Percentiles rank a stretch among this genome's conserved stretches.
Conservation (phyloP, 345 rosid species). For the Corchorus capsularis region DNA sequence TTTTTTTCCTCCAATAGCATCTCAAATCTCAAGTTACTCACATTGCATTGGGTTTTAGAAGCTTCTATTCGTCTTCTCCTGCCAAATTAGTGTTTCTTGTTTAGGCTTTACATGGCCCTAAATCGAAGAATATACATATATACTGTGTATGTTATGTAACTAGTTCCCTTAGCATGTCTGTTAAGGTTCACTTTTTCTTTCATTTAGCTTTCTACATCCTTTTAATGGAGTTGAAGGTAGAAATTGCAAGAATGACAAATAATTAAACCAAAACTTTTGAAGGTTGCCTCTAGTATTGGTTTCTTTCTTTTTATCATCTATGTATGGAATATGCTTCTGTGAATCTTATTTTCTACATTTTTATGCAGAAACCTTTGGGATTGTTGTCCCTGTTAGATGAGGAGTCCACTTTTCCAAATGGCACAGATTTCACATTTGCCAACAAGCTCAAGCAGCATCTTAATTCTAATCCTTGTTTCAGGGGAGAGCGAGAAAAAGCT, state of each 20-base stretch:
- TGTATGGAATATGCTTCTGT: not conserved
- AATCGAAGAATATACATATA: not conserved
- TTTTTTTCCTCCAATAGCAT: not conserved
- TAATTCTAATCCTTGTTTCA: slow-evolving; percentile 69
- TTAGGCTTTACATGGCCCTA: not conserved
- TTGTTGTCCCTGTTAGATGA: slow-evolving; percentile 87
- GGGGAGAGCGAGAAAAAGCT: slow-evolving; percentile 78
- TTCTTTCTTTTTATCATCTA: slow-evolving; percentile 4
- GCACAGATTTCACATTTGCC: slow-evolving; percentile 91
- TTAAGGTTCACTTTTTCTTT: not conserved
- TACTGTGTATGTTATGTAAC: not conserved
- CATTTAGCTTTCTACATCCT: not conserved
- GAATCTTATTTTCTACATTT: slow-evolving; percentile 21
- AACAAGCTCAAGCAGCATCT: slow-evolving; percentile 94
- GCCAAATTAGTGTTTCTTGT: not conserved
- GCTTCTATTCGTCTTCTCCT: not conserved
- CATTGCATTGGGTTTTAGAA: not conserved
- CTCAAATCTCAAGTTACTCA: not conserved
- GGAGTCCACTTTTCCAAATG: slow-evolving; percentile 97
- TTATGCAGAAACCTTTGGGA: slow-evolving; percentile 91
- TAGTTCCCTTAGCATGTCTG: not conserved
- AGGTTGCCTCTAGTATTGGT: slow-evolving; percentile 2
- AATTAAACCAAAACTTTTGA: slow-evolving; percentile 1
- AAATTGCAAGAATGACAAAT: slow-evolving; percentile 1
- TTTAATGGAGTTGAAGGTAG: not conserved